Evolutionary conservation across 176 grass and related monocot species (phyloP), one percentile per base, ranked within the genome.

Genomic region (Puccinellia tenuiflora): DNA sequence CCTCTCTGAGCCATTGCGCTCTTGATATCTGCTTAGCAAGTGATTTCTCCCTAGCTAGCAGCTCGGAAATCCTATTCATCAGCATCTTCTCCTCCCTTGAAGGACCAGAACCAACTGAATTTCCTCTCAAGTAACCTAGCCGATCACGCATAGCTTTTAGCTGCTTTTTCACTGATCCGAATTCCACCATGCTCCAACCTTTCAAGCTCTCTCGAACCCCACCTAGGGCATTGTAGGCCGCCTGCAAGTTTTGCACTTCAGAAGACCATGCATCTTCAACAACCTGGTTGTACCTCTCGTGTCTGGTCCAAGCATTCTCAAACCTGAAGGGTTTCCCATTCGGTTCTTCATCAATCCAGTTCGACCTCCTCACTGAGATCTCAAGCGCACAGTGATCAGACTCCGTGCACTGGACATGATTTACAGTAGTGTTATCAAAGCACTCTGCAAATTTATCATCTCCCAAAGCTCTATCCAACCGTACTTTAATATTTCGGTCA

Each of bases 101-200:
- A 0, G 43, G 43, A 0, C 43, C 43, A 14, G 43, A 0, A 1
- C 3, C 2, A 0, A 45, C 0, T 0, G 10, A 14, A 1, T 45
- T 45, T 0, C 12, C 3, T 0, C 43, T 7, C 1, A 45, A 0
- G 0, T 3, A 3, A 2, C 14, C 43, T 0, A 45, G 43, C 0
- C 43, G 0, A 0, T 0, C 12, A 0, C 12, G 11, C 2, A 14
- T 3, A 2, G 22, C 1, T 25, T 59, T 59, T 3, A 59, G 10
- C 13, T 59, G 55, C 13, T 59, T 59, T 4, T 10, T 59, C 1
- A 59, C 55, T 0, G 10, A 26, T 1, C 22, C 55, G 13, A 59
- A 52, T 6, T 59, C 22, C 4, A 13, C 6, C 6, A 3, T 59
- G 8, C n/a, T 59, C 55, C 22, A 59, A 3, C 3, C 13, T 11